phyloP scores from a whole-genome alignment of 169 alveolate species.

The Plasmodium adleri region DNA sequence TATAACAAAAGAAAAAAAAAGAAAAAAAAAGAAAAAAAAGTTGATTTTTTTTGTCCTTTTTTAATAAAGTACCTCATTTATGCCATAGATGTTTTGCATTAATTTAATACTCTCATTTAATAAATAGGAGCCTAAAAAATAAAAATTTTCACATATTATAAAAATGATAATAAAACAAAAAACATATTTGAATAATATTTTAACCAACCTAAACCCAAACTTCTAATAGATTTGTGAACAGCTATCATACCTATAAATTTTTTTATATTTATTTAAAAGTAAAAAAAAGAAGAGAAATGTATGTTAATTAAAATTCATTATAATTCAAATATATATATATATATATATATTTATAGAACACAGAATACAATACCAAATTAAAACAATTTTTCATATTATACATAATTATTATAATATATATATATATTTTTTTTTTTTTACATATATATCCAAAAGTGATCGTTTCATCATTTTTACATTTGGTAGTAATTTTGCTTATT shows the following conservation, averaged over 20 bases:
- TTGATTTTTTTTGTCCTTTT: background rate
- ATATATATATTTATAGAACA: too few relatives aligned
- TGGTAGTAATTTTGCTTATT: constrained; percentile 59
- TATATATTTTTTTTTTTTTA: constrained; percentile 17
- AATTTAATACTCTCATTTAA: constrained; percentile 67
- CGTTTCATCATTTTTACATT: constrained; percentile 63
- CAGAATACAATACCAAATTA: too few relatives aligned
- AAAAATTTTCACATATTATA: background rate
- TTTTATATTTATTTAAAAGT: constrained; percentile 11
- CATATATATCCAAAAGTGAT: constrained; percentile 75
- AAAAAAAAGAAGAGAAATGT: constrained; percentile 17
- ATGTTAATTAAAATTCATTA: background rate
- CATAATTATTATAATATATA: constrained; percentile 9
- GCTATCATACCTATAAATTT: constrained; percentile 75
- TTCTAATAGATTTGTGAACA: constrained; percentile 65
- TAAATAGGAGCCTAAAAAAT: constrained; percentile 62
- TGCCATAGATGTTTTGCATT: constrained; percentile 69
- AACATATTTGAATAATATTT: constrained; percentile 14
- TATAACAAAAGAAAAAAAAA: constrained; percentile 9
- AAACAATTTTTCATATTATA: background rate
- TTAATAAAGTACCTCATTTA: constrained; percentile 64
- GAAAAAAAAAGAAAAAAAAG: background rate
- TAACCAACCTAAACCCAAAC: constrained; percentile 74
- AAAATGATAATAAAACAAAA: constrained; percentile 6
- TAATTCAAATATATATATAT: too few relatives aligned